A percentile compares a stretch with the other conserved stretches of the same genome.
Evolutionary conservation across 768 basidiomycete species (phyloP).

Genomic region (Naganishia friedmannii): DNA sequence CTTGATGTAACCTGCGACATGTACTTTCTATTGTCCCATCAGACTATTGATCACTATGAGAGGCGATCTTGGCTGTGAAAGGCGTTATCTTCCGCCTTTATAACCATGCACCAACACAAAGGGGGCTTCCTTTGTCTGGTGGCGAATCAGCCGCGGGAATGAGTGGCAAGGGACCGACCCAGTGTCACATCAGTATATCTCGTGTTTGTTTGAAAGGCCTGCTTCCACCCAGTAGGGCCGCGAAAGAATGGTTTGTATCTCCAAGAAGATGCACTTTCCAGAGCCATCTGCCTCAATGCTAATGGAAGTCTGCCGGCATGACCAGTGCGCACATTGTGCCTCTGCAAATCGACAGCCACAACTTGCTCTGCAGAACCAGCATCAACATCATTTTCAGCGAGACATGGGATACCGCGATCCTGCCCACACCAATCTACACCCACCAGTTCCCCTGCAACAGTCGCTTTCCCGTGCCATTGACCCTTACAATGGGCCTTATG

Average conservation of each 20-base stretch:
- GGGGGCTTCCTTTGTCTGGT: not conserved
- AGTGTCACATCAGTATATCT: too few species aligned
- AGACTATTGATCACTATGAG: not conserved
- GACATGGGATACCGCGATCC: not conserved
- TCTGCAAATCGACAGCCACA: not conserved
- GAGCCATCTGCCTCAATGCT: not conserved
- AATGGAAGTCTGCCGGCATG: not conserved
- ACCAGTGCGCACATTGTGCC: not conserved
- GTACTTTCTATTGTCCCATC: not conserved
- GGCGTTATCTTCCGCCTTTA: not conserved
- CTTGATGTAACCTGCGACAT: too few species aligned
- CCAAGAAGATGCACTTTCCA: too few species aligned
- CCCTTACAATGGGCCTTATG: not conserved
- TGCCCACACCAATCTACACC: not conserved
- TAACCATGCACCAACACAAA: not conserved
- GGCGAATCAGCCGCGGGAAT: too few species aligned
- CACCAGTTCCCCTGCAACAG: not conserved
- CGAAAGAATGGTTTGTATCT: too few species aligned
- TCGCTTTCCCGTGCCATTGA: not conserved
- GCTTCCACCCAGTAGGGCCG: too few species aligned
- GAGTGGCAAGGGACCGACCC: too few species aligned
- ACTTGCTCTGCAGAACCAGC: not conserved
- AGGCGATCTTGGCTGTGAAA: not conserved
- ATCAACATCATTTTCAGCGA: not conserved
- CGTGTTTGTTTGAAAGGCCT: too few species aligned